Percentiles rank a stretch among this genome's conserved stretches.
Evolutionary conservation across 306 rosid species (phyloP).

Genomic region (Boehmeria nivea): DNA sequence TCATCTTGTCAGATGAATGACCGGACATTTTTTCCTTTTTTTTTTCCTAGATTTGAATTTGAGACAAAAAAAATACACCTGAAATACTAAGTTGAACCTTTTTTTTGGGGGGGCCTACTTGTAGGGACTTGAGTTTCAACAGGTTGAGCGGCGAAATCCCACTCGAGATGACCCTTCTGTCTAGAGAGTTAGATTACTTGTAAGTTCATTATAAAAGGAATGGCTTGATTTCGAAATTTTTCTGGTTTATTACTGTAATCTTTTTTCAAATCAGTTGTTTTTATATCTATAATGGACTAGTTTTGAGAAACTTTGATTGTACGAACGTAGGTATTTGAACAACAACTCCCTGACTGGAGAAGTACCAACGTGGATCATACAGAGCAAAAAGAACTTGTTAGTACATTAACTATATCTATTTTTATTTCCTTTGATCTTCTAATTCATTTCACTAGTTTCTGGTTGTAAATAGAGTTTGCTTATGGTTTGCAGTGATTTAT

Average conservation of each 20-base stretch:
- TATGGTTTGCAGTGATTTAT: conserved; percentile 66
- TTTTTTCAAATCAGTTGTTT: not conserved
- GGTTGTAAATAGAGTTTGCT: conserved; percentile 5
- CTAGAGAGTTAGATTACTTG: conserved; percentile 14
- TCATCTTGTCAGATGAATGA: not conserved
- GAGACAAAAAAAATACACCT: no score
- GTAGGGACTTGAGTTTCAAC: conserved; percentile 81
- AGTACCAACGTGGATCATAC: conserved; percentile 47
- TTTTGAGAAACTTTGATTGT: not conserved
- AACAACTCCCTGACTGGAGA: conserved; percentile 62
- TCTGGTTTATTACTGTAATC: not conserved
- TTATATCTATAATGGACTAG: no score
- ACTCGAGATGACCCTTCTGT: conserved; percentile 13
- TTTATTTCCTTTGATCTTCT: not conserved
- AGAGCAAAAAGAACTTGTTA: conserved; percentile 28
- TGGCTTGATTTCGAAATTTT: not conserved
- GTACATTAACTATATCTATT: conserved; percentile 13
- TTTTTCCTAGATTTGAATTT: no score
- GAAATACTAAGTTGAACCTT: not conserved
- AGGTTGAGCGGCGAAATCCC: conserved; percentile 63
- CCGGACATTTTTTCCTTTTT: not conserved
- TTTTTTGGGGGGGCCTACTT: conserved; percentile 4
- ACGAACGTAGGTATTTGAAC: conserved; percentile 58
- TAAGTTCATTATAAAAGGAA: not conserved
- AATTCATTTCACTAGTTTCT: conserved; percentile 1